Percentiles rank a stretch among this genome's conserved stretches.
Conservation (phyloP, 306 rosid species). For the Cicer pinnatifidum region DNA sequence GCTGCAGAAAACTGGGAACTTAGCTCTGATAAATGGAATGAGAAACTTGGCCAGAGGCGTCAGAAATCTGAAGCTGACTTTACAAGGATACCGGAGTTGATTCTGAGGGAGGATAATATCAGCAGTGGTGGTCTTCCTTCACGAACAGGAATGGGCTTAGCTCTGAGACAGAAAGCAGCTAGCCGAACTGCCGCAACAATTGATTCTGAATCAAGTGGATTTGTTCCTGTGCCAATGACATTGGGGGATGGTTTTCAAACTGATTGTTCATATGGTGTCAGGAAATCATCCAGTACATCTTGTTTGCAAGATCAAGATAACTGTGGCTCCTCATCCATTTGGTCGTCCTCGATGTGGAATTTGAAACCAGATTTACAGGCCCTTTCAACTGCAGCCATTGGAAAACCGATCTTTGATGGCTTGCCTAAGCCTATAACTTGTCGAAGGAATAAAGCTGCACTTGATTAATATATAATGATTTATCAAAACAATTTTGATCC, state of each 20-base stretch:
- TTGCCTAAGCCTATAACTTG: conserved; percentile 69
- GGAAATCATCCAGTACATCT: conserved; percentile 83
- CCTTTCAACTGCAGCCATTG: conserved; percentile 60
- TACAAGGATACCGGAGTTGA: conserved; percentile 59
- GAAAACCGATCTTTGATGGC: conserved; percentile 83
- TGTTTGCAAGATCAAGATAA: conserved; percentile 80
- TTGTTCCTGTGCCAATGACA: conserved; percentile 49
- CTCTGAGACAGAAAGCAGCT: conserved; percentile 66
- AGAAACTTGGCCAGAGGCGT: conserved; percentile 60
- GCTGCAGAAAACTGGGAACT: conserved; percentile 48
- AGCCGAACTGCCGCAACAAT: conserved; percentile 48
- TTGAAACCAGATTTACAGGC: conserved; percentile 78
- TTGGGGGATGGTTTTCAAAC: conserved; percentile 53
- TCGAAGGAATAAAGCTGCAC: conserved; percentile 82
- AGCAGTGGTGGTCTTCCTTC: conserved; percentile 59
- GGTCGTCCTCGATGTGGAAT: conserved; percentile 73
- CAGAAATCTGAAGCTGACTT: conserved; percentile 78
- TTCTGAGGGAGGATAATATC: conserved; percentile 64
- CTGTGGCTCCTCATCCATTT: conserved; percentile 55
- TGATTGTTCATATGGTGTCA: conserved; percentile 61
- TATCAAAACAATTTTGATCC: conserved; percentile 52
- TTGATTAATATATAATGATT: conserved; percentile 57
- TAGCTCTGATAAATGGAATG: conserved; percentile 53
- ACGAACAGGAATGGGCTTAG: conserved; percentile 68
- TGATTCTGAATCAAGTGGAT: conserved; percentile 58